Evolutionary conservation across 345 rosid species (phyloP).

Genomic region (Eucalyptus coolabah): DNA sequence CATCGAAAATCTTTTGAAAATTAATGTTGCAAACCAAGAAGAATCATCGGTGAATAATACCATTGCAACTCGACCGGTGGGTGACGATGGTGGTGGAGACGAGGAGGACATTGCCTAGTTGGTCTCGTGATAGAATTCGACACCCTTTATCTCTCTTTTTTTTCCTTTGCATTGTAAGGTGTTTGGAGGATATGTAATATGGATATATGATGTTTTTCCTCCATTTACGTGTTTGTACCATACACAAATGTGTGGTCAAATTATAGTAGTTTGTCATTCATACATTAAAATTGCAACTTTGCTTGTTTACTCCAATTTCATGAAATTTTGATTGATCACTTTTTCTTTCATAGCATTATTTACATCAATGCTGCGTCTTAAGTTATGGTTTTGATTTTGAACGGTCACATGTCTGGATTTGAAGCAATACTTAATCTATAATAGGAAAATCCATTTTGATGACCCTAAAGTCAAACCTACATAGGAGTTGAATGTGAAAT

Average conservation of each 20-base stretch:
- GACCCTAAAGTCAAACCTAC: not conserved
- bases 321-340: not conserved
- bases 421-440: not conserved
- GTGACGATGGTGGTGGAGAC: accelerated
- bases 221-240: no score
- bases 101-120: not conserved
- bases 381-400: not conserved
- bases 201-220: not conserved
- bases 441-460: not conserved
- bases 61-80: not conserved
- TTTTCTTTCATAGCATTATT: not conserved
- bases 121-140: not conserved
- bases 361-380: not conserved
- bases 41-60: not conserved
- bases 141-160: not conserved
- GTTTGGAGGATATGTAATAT: not conserved
- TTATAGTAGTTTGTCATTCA: no score
- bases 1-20: not conserved
- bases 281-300: not conserved
- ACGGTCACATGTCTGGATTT: not conserved
- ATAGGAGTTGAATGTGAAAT: no score
- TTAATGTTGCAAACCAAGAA: not conserved
- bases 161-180: not conserved
- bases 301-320: not conserved
- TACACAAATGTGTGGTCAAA: no score